Conservation (phyloP, 768 basidiomycete species). For the Leucocoprinus sp. region DNA sequence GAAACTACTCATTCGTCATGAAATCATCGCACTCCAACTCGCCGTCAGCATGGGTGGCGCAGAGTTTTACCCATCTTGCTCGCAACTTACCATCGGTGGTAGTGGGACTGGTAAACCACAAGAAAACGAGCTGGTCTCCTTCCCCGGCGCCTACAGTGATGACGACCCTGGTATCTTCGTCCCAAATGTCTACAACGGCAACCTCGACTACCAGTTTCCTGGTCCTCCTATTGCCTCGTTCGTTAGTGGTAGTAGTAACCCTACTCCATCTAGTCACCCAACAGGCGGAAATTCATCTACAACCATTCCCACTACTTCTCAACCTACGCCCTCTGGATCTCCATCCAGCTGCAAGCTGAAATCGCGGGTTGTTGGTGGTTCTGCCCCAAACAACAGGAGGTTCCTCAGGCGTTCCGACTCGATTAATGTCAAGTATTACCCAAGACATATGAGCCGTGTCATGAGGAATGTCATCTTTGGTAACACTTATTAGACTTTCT, state of each 20-base stretch:
- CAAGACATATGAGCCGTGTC: background rate
- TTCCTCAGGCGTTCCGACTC: background rate
- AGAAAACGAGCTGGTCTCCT: slow-evolving; percentile 42
- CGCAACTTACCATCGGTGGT: slow-evolving; percentile 49
- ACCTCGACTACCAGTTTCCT: slow-evolving; percentile 7
- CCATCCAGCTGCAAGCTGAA: background rate
- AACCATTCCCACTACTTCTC: too few species aligned
- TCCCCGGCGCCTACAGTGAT: slow-evolving; percentile 71
- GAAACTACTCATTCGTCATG: slow-evolving; percentile 73
- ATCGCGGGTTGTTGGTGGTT: background rate
- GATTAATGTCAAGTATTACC: background rate
- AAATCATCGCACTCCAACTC: slow-evolving; percentile 73
- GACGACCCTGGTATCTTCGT: slow-evolving; percentile 57
- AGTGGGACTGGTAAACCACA: slow-evolving; percentile 40
- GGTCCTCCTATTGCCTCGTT: slow-evolving; percentile 9
- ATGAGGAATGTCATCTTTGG: background rate
- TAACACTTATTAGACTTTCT: background rate
- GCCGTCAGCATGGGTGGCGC: slow-evolving; percentile 51
- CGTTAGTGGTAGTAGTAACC: background rate
- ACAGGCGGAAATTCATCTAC: too few species aligned
- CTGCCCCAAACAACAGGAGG: background rate
- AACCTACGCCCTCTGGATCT: too few species aligned
- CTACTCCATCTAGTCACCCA: background rate
- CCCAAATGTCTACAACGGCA: background rate
- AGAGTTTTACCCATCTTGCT: slow-evolving; percentile 76